A percentile compares a stretch with the other conserved stretches of the same genome.
phyloP scores from a whole-genome alignment of 169 alveolate genomes.

The Plasmodium vinckei region DNA sequence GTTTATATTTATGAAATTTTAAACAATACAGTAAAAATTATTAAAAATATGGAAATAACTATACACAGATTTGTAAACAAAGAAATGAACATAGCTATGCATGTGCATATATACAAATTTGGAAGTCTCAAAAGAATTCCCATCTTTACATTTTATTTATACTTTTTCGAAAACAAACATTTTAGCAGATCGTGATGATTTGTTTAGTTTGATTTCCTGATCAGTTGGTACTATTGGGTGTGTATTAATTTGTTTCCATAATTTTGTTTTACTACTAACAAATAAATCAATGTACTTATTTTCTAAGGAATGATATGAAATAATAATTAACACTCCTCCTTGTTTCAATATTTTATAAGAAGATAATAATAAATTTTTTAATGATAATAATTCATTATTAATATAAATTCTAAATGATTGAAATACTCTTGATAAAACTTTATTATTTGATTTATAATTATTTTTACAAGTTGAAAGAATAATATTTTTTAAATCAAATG shows the following conservation, averaged over 20 bases:
- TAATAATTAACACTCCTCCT: constrained; percentile 77
- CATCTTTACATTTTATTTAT: neutral
- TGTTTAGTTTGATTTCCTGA: constrained; percentile 47
- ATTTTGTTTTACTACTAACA: constrained; percentile 20
- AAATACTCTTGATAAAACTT: constrained; percentile 81
- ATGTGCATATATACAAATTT: neutral
- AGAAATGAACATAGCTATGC: too few species aligned
- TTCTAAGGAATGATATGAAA: constrained; percentile 87
- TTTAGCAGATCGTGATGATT: constrained; percentile 74
- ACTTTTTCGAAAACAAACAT: constrained; percentile 64
- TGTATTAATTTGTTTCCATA: constrained; percentile 37
- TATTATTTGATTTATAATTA: constrained; percentile 77
- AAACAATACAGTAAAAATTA: too few species aligned
- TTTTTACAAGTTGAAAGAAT: constrained; percentile 78
- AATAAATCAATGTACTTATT: constrained; percentile 75
- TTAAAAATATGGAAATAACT: too few species aligned
- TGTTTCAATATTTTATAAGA: constrained; percentile 77
- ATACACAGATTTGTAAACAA: too few species aligned
- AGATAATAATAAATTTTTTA: constrained; percentile 73
- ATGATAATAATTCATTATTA: constrained; percentile 82
- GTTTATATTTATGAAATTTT: too few species aligned
- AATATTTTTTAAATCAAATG: constrained; percentile 77
- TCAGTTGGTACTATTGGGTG: constrained; percentile 48
- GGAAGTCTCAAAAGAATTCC: neutral
- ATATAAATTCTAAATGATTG: constrained; percentile 84